These are phyloP conservation scores for Viola odorata DNA, from an alignment of 345 rosid genomes.

Conservation along the genomic window DNA sequence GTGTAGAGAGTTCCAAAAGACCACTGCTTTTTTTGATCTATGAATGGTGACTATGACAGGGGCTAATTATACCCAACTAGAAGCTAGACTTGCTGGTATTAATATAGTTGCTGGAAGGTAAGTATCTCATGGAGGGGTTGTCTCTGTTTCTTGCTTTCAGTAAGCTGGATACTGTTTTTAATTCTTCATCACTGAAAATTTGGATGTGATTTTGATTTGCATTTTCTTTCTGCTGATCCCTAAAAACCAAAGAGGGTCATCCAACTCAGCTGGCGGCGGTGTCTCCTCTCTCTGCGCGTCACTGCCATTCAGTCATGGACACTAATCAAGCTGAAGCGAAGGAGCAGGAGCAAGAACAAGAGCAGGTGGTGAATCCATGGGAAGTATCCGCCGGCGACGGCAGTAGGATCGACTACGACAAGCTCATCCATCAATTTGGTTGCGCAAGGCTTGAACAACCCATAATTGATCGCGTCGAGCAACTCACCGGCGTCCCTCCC, in stretches of 20 bases:
- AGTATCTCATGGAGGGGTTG: constrained; percentile 14
- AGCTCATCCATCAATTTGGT: constrained; percentile 80
- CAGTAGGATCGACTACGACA: constrained; percentile 82
- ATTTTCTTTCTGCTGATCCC: too few relatives aligned
- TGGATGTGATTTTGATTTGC: too few relatives aligned
- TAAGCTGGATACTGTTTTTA: constrained; percentile 11
- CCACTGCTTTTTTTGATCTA: neutral
- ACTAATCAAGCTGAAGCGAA: neutral
- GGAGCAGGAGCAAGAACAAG: constrained; percentile 4
- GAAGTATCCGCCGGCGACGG: constrained; percentile 67
- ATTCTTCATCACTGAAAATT: constrained; percentile 18
- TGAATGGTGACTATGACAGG: constrained; percentile 20
- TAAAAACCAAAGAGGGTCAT: too few relatives aligned
- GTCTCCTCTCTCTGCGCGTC: too few relatives aligned
- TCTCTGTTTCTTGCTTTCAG: constrained; percentile 7
- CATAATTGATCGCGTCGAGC: constrained; percentile 59
- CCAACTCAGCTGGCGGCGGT: too few relatives aligned
- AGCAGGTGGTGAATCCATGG: constrained; percentile 83
- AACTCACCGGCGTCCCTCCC: constrained; percentile 65
- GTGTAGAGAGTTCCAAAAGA: neutral
- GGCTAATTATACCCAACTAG: constrained; percentile 37
- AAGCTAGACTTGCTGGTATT: constrained; percentile 69
- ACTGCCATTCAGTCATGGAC: too few relatives aligned
- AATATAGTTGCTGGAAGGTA: constrained; percentile 76
- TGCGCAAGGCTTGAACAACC: constrained; percentile 69